Conservation (phyloP, 2,329 filamentous ascomycete genomes). For the Fusarium nematophilum region DNA sequence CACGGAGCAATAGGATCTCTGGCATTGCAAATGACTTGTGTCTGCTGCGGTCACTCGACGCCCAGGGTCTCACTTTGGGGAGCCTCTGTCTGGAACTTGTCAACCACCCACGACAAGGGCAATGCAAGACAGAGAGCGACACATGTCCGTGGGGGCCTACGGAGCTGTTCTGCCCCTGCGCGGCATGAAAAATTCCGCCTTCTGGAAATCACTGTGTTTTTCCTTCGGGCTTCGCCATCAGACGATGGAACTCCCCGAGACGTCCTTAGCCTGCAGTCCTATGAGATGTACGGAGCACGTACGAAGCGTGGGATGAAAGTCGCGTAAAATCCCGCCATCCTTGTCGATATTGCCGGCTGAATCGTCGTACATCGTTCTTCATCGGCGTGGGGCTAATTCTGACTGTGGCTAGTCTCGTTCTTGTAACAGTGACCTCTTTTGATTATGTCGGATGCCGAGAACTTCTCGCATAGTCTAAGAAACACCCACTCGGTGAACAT, state of each 20-base stretch:
- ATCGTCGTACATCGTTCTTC: conserved; percentile 1
- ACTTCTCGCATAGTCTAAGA: too few species aligned
- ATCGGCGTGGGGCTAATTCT: not conserved
- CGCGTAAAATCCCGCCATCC: too few species aligned
- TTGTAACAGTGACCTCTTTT: not conserved
- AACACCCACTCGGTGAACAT: too few species aligned
- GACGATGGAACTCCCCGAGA: not conserved
- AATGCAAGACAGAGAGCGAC: conserved; percentile 13
- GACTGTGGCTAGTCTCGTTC: too few species aligned
- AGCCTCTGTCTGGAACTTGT: not conserved
- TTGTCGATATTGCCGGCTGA: not conserved
- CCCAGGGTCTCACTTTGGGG: not conserved
- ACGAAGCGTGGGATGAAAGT: too few species aligned
- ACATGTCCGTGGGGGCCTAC: conserved; percentile 3
- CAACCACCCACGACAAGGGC: not conserved
- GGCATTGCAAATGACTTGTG: conserved; percentile 31
- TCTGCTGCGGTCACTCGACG: not conserved
- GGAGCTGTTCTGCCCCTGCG: not conserved
- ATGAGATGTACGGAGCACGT: not conserved
- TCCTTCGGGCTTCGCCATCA: not conserved
- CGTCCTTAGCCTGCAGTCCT: not conserved
- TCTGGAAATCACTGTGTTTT: not conserved
- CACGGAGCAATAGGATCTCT: conserved; percentile 24
- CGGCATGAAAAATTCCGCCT: not conserved
- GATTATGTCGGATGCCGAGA: not conserved